A percentile compares a stretch with the other conserved stretches of the same genome.
These are phyloP conservation scores for Sporothrix pseudoabietina DNA, from an alignment of 2,329 filamentous ascomycete species.

Conservation along the genomic window DNA sequence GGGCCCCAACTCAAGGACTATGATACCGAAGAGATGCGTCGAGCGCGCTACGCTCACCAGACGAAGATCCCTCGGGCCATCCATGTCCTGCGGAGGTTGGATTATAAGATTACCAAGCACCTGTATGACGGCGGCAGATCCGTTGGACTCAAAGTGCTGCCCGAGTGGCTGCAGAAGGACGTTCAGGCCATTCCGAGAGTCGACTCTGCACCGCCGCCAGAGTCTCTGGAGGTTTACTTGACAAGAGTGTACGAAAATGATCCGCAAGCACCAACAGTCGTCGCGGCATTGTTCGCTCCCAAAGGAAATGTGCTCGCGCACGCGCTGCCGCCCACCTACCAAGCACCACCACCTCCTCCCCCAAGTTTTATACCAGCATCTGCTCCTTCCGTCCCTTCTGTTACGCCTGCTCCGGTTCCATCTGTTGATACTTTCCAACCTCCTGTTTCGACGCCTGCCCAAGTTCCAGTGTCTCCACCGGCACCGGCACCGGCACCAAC, in stretches of 20 bases:
- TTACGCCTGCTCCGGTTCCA: neutral
- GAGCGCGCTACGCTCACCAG: neutral
- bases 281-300: neutral
- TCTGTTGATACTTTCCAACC: neutral
- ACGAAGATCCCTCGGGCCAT: neutral
- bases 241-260: neutral
- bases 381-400: neutral
- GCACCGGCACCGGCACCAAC: neutral
- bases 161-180: neutral
- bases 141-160: neutral
- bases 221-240: neutral
- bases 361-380: neutral
- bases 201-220: neutral
- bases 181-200: neutral
- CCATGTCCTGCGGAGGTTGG: neutral
- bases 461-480: neutral
- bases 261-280: neutral
- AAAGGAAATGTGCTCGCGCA: no score
- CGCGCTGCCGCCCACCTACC: neutral
- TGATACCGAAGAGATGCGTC: constrained; percentile 1
- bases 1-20: neutral
- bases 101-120: neutral
- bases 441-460: neutral
- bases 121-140: neutral
- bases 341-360: neutral